A percentile compares a stretch with the other conserved stretches of the same genome.
These are phyloP conservation scores for Erysimum pusillum DNA, from an alignment of 441 rosid genomes.

Conservation along the genomic window DNA sequence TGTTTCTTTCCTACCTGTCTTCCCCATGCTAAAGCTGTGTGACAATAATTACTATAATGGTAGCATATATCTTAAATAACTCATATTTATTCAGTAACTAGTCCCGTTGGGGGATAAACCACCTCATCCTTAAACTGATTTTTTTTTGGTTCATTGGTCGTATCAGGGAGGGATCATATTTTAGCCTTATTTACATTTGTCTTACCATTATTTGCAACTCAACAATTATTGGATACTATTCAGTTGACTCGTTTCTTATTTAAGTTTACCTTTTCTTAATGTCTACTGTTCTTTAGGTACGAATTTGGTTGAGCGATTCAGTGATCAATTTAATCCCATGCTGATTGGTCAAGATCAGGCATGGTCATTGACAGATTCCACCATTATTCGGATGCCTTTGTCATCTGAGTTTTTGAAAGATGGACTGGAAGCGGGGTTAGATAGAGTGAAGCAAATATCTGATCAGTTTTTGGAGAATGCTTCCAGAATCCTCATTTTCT, in stretches of 20 bases:
- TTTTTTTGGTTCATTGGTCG: neutral
- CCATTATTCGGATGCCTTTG: constrained; percentile 95
- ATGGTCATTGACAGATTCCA: constrained; percentile 78
- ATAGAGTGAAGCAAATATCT: constrained; percentile 71
- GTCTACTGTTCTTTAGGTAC: constrained; percentile 64
- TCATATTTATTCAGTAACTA: constrained; percentile 4
- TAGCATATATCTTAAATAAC: constrained; percentile 18
- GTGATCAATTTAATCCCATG: constrained; percentile 94
- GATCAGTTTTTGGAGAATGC: constrained; percentile 84
- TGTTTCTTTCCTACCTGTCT: constrained; percentile 27
- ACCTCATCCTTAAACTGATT: constrained; percentile 12
- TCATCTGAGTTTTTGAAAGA: constrained; percentile 80
- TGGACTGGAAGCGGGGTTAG: constrained; percentile 82
- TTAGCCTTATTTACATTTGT: constrained; percentile 5
- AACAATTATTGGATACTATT: constrained; percentile 12
- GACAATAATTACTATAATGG: constrained; percentile 11
- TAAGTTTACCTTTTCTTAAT: constrained; percentile 19
- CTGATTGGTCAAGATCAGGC: constrained; percentile 78
- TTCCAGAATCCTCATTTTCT: constrained; percentile 79
- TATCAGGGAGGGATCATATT: constrained; percentile 19
- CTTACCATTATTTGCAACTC: constrained; percentile 15
- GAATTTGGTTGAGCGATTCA: constrained; percentile 82
- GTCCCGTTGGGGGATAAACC: neutral
- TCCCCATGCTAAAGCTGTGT: constrained; percentile 17
- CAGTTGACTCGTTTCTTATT: constrained; percentile 22